Evolutionary conservation across 2,329 filamentous ascomycete species (phyloP).

Genomic region (Metarhizium humberi): DNA sequence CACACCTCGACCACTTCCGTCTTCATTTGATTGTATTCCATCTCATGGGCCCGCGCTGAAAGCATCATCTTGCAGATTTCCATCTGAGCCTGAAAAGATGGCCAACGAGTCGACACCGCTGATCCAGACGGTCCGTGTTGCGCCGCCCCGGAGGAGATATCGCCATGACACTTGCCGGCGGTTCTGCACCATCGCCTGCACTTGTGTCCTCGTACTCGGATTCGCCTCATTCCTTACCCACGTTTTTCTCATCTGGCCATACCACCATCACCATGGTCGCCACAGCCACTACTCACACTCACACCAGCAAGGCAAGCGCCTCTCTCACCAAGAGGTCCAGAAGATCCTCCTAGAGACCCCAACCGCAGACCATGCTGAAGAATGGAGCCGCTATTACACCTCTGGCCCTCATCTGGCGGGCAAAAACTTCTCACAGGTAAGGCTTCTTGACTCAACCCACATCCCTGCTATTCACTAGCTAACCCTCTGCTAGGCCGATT

Average conservation of each 20-base stretch:
- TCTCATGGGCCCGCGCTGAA: not conserved
- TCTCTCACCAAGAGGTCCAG: conserved; percentile 41
- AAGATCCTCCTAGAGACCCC: conserved; percentile 50
- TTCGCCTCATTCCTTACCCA: conserved; percentile 40
- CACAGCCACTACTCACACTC: conserved; percentile 19
- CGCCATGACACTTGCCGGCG: conserved; percentile 52
- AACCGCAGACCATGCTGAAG: conserved; percentile 44
- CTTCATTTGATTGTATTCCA: not conserved
- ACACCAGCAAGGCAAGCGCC: conserved; percentile 15
- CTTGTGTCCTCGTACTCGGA: conserved; percentile 43
- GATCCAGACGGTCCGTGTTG: conserved; percentile 52
- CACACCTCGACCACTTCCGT: not conserved
- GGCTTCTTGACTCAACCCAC: not conserved
- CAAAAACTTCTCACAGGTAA: conserved; percentile 63
- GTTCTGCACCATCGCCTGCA: conserved; percentile 54
- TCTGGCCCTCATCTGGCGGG: conserved; percentile 67
- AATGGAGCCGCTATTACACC: conserved; percentile 75
- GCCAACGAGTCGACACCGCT: conserved; percentile 54
- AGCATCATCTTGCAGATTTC: conserved; percentile 6
- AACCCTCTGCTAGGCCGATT: conserved; percentile 44
- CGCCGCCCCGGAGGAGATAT: conserved; percentile 43
- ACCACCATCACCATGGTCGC: conserved; percentile 22
- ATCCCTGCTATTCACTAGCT: not conserved
- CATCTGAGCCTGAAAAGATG: conserved; percentile 21
- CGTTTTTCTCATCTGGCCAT: conserved; percentile 31